phyloP scores from a whole-genome alignment of 495 filamentous ascomycete species.

The Neurospora sublineolata region DNA sequence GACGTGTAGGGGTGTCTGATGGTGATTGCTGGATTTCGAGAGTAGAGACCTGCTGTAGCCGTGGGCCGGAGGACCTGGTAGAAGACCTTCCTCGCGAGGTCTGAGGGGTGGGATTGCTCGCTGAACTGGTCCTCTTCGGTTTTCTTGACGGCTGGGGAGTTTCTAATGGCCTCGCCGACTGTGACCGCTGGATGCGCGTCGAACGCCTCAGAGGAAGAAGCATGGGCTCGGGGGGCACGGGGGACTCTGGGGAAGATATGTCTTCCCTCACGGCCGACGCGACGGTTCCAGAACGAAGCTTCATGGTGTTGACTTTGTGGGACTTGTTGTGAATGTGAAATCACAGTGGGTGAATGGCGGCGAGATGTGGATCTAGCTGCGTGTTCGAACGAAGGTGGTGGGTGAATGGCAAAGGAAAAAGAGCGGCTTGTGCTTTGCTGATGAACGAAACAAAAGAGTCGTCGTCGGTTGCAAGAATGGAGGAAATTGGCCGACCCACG shows the following conservation, averaged over 20 bases:
- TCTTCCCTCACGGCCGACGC: neutral
- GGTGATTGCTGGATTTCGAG: neutral
- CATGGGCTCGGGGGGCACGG: neutral
- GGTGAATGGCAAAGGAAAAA: neutral
- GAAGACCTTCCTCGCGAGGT: neutral
- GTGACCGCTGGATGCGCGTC: neutral
- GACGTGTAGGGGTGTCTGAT: neutral
- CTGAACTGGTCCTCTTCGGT: neutral
- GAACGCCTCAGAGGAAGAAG: neutral
- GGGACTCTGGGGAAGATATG: neutral
- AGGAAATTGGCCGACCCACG: neutral
- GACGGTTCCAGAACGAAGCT: neutral
- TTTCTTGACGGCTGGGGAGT: neutral
- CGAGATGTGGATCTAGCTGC: neutral
- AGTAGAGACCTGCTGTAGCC: neutral
- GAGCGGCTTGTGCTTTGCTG: neutral
- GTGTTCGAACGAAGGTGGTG: neutral
- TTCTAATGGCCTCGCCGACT: neutral
- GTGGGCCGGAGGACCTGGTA: neutral
- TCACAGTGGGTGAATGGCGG: neutral
- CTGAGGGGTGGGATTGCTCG: neutral
- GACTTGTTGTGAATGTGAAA: neutral
- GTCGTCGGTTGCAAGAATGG: neutral
- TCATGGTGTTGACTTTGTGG: neutral
- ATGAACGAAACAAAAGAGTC: neutral